Evolutionary conservation across 1,284 basidiomycete species (phyloP), one percentile per base, ranked within the genome.

Genomic region (Marasmius sp.): DNA sequence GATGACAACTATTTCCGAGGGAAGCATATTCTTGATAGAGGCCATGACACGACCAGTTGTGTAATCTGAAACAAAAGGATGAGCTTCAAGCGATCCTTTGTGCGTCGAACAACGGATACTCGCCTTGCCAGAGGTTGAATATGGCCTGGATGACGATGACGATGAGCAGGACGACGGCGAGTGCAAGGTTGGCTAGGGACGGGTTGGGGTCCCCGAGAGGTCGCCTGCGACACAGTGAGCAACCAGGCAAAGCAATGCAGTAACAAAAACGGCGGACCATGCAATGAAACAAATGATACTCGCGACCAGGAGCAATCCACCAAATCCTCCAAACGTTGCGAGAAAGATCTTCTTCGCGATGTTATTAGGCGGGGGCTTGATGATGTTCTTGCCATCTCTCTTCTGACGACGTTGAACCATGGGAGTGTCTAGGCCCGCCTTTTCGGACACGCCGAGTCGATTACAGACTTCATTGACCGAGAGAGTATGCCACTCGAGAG

Each of bases 401-500:
- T 75, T 68, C 5, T 81, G 71, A 39, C 83, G 76, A 34, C 85
- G 77, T 47, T 77, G 72, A 39, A 80, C 82, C 66, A 85, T 84
- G 1, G 77, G 71, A 0, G 65, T 63, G 61, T 87, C 85, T 22
- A 87, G 74, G 9, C 86, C 86, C 1, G 71, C 68, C 43, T 75
- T 76, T 5, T 73, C 73, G 11, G 78, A 81, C 10, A 81, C 81
- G 27, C 77, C 77, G 53, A 87, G 77, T 16, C 83, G 76, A 59
- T 77, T 76, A 33, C 84, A 75, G 5, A 80, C 77, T n/a, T 85
- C 83, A 1, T 80, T 74, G 14, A 69, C 63, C 1, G 77, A 67
- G 16, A 86, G 71, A 49, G 71, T 77, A 67, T 87, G 86, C 82
- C 82, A 88, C 60, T 86, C 84, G 58, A 88, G 75, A 9, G 62